These are phyloP conservation scores for Fusarium acutatum DNA, from an alignment of 2,329 filamentous ascomycete genomes.

Conservation along the genomic window DNA sequence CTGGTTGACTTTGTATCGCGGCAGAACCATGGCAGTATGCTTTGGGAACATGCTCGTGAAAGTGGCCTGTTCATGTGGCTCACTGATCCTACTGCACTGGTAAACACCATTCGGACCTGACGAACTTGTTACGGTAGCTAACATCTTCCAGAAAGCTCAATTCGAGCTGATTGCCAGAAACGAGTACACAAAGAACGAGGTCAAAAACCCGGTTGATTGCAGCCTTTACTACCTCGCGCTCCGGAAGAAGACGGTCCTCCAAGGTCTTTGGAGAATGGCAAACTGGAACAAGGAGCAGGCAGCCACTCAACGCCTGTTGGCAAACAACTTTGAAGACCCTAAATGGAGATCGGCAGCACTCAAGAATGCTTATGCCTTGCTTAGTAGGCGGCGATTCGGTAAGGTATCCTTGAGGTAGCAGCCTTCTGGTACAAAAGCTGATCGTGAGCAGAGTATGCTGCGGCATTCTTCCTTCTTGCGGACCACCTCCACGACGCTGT, in stretches of 20 bases:
- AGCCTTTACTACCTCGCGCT: slow-evolving; percentile 91
- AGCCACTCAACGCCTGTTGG: slow-evolving; percentile 79
- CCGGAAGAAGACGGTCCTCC: slow-evolving; percentile 86
- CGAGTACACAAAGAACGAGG: slow-evolving; percentile 88
- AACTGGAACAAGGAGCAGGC: slow-evolving; percentile 86
- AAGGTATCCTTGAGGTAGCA: slow-evolving; percentile 37
- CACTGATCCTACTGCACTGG: slow-evolving; percentile 77
- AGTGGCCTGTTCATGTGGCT: slow-evolving; percentile 97
- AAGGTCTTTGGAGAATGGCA: slow-evolving; percentile 95
- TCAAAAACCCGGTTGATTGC: slow-evolving; percentile 91
- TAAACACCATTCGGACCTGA: slow-evolving; percentile 47
- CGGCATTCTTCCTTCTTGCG: slow-evolving; percentile 92
- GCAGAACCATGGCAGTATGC: slow-evolving; percentile 80
- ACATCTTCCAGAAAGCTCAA: slow-evolving; percentile 59
- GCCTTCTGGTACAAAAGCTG: slow-evolving; percentile 20
- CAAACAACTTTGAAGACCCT: slow-evolving; percentile 89
- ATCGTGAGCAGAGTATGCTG: slow-evolving; percentile 80
- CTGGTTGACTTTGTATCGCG: slow-evolving; percentile 82
- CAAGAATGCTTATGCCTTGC: slow-evolving; percentile 95
- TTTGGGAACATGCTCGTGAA: slow-evolving; percentile 86
- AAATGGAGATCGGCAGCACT: slow-evolving; percentile 89
- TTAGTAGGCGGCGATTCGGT: slow-evolving; percentile 91
- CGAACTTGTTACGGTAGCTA: not conserved
- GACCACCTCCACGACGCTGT: slow-evolving; percentile 86
- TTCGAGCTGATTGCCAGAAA: slow-evolving; percentile 93